Percentiles rank a stretch among this genome's conserved stretches.
Evolutionary conservation across 495 filamentous ascomycete genomes (phyloP).

Genomic region (Talaromyces trachyspermus): DNA sequence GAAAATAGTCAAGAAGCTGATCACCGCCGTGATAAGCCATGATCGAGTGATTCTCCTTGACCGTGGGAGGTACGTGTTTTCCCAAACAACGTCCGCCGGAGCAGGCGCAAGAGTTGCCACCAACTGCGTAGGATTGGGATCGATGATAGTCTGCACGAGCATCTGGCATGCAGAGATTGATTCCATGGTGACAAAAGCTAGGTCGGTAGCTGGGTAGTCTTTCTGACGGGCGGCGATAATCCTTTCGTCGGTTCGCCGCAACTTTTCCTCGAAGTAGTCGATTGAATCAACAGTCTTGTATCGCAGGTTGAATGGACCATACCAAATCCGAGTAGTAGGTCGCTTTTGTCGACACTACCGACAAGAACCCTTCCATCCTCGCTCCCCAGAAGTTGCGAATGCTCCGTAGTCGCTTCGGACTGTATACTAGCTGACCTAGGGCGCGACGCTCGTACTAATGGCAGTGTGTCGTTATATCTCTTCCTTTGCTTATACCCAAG

Average conservation of each 20-base stretch:
- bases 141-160: constrained; percentile 86
- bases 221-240: constrained; percentile 65
- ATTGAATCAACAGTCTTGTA: constrained; percentile 79
- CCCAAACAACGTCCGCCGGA: constrained; percentile 85
- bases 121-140: constrained; percentile 79
- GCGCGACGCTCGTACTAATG: constrained; percentile 40
- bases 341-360: constrained; percentile 41
- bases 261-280: constrained; percentile 82
- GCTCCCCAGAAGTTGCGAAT: constrained; percentile 44
- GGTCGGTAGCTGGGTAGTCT: constrained; percentile 66
- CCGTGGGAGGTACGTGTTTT: constrained; percentile 82
- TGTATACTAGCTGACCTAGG: constrained; percentile 24
- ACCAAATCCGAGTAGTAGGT: constrained; percentile 69
- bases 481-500: constrained; percentile 44
- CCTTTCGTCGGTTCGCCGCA: constrained; percentile 73
- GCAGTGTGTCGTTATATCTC: constrained; percentile 42
- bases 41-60: constrained; percentile 62
- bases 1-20: constrained; percentile 74
- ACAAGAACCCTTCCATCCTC: constrained; percentile 28
- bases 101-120: constrained; percentile 78
- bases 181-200: constrained; percentile 96
- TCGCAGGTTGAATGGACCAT: constrained; percentile 66
- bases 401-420: constrained; percentile 38
- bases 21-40: constrained; percentile 75
- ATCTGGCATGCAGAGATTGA: constrained; percentile 90